These are phyloP conservation scores for Endotrypanum monterogeii DNA, from an alignment of 208 protist genomes.

Conservation along the genomic window DNA sequence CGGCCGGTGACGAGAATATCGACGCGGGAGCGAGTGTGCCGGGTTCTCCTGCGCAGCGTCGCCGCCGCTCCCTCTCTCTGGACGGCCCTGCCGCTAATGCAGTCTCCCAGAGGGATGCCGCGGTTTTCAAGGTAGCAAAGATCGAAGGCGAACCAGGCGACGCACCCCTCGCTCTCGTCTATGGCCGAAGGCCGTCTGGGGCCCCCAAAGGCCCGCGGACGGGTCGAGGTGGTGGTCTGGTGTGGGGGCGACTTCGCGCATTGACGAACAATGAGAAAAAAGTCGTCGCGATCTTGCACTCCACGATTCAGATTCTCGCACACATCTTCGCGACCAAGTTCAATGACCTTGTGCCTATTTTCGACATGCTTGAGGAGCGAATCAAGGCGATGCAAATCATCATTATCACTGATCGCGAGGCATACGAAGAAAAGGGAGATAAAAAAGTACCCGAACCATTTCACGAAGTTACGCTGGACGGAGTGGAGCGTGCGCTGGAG, in stretches of 20 bases:
- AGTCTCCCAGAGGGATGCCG: background rate
- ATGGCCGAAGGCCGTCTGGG: background rate
- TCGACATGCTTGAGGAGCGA: slow-evolving; percentile 55
- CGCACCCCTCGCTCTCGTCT: background rate
- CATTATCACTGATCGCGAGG: slow-evolving; percentile 55
- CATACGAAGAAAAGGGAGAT: slow-evolving; percentile 49
- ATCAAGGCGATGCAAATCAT: slow-evolving; percentile 50
- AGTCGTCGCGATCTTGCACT: slow-evolving; percentile 53
- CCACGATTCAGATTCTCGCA: slow-evolving; percentile 74
- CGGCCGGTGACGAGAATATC: background rate
- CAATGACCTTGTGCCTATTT: slow-evolving; percentile 78
- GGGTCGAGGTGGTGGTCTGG: slow-evolving; percentile 8
- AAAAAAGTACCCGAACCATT: slow-evolving; percentile 63
- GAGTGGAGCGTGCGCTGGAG: slow-evolving; percentile 38
- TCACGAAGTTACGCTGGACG: slow-evolving; percentile 52
- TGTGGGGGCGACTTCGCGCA: slow-evolving; percentile 59
- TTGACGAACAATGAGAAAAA: slow-evolving; percentile 78
- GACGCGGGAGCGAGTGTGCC: background rate
- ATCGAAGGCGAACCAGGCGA: background rate
- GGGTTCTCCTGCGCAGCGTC: background rate
- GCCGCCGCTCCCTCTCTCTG: slow-evolving; percentile 5
- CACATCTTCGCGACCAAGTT: slow-evolving; percentile 77
- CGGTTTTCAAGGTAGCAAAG: slow-evolving; percentile 11
- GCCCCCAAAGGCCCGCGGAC: background rate
- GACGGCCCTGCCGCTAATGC: slow-evolving; percentile 3